Evolutionary conservation across 768 basidiomycete species (phyloP).

Genomic region (Candolleomyces aberdarensis): DNA sequence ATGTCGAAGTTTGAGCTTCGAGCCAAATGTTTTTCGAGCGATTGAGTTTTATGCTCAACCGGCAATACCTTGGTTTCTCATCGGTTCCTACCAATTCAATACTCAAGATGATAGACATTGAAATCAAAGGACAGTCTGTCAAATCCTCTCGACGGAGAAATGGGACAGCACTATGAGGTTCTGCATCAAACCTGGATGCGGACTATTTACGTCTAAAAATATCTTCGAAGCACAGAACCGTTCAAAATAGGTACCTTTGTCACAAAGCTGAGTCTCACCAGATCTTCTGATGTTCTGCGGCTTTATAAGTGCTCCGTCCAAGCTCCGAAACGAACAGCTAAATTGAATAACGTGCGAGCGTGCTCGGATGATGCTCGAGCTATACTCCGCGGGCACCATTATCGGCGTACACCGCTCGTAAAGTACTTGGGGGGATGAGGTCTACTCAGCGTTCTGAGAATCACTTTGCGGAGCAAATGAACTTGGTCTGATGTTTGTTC

Average conservation of each 20-base stretch:
- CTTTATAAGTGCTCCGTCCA: background rate
- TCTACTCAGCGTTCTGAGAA: no score
- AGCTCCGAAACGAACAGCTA: background rate
- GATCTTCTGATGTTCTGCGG: background rate
- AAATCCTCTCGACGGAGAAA: no score
- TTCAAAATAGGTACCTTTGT: no score
- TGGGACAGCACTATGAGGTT: no score
- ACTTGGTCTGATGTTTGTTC: no score
- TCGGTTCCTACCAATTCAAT: background rate
- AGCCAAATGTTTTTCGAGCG: background rate
- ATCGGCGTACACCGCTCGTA: no score
- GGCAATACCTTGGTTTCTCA: background rate
- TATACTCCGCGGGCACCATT: background rate
- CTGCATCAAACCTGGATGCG: no score
- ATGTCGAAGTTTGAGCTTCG: background rate
- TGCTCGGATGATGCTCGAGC: background rate
- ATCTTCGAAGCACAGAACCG: no score
- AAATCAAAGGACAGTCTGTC: background rate
- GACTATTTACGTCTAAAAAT: no score
- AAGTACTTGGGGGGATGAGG: no score
- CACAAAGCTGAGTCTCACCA: no score
- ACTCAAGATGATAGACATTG: background rate
- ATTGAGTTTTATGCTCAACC: background rate
- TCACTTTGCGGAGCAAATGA: no score
- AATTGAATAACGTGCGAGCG: background rate